Conservation (phyloP, 2,329 filamentous ascomycete genomes). For the Calonectria pauciramosa region DNA sequence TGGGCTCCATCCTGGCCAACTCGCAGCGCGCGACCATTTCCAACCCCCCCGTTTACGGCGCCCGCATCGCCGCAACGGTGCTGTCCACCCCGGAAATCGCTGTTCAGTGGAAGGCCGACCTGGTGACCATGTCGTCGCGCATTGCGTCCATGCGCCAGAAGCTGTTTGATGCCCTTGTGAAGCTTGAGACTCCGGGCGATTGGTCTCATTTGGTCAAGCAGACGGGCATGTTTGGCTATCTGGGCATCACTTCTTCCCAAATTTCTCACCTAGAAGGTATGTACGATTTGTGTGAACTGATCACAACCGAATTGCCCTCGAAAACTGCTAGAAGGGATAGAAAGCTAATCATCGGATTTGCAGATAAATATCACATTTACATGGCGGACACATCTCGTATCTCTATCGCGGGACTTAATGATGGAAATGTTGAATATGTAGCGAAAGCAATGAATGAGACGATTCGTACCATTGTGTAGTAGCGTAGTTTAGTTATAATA, state of each 20-base stretch:
- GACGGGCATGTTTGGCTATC: slow-evolving; percentile 57
- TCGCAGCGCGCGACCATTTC: slow-evolving; percentile 50
- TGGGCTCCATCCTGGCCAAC: slow-evolving; percentile 47
- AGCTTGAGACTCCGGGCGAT: slow-evolving; percentile 48
- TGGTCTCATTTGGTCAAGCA: slow-evolving; percentile 53
- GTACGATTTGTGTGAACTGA: not conserved
- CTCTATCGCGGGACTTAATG: slow-evolving; percentile 27
- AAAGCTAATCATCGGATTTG: not conserved
- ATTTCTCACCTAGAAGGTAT: slow-evolving; percentile 14
- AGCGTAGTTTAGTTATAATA: not conserved
- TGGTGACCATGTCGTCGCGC: slow-evolving; percentile 52
- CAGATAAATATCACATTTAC: slow-evolving; percentile 26
- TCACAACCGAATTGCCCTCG: no score
- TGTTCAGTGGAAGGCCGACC: slow-evolving; percentile 51
- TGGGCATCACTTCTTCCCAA: slow-evolving; percentile 55
- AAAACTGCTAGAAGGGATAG: no score
- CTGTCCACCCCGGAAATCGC: slow-evolving; percentile 44
- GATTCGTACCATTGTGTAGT: slow-evolving; percentile 5
- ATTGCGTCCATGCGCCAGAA: slow-evolving; percentile 50
- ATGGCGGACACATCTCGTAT: slow-evolving; percentile 25
- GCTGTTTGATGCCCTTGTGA: slow-evolving; percentile 48
- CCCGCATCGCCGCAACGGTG: slow-evolving; percentile 49
- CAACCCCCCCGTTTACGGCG: slow-evolving; percentile 52
- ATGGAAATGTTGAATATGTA: slow-evolving; percentile 24
- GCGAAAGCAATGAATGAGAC: slow-evolving; percentile 21